Evolutionary conservation across 495 filamentous ascomycete species (phyloP).

Genomic region (Lasiosphaeria ovina): DNA sequence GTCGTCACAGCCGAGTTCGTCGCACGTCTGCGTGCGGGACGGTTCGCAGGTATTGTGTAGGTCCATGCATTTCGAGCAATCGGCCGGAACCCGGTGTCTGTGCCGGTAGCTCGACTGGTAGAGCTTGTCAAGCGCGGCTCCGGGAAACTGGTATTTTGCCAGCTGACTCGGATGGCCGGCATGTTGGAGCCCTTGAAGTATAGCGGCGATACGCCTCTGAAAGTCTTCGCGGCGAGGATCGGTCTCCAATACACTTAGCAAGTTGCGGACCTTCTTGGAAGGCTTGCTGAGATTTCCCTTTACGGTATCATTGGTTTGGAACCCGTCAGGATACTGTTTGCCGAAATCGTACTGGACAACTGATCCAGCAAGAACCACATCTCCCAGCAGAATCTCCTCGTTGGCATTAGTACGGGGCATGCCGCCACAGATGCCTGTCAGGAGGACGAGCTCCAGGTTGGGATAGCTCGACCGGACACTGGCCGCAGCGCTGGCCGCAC

Average conservation of each 20-base stretch:
- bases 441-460: slow-evolving; percentile 21
- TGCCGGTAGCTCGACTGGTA: slow-evolving; percentile 35
- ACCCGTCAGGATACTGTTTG: slow-evolving; percentile 30
- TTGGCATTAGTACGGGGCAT: slow-evolving; percentile 18
- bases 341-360: slow-evolving; percentile 43
- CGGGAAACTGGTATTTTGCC: slow-evolving; percentile 22
- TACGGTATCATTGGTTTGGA: slow-evolving; percentile 29
- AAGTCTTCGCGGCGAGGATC: slow-evolving; percentile 15
- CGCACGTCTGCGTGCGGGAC: slow-evolving; percentile 10
- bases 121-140: slow-evolving; percentile 27
- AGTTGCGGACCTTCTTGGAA: slow-evolving; percentile 28
- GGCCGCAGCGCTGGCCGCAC: slow-evolving; percentile 30
- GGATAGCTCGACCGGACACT: slow-evolving; percentile 34
- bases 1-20: slow-evolving; percentile 19
- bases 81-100: slow-evolving; percentile 18
- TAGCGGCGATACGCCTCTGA: slow-evolving; percentile 10
- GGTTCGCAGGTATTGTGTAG: not conserved
- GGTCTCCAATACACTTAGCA: slow-evolving; percentile 26
- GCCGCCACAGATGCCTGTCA: slow-evolving; percentile 39
- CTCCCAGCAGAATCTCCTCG: slow-evolving; percentile 37
- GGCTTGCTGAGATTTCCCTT: slow-evolving; percentile 34
- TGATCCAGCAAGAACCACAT: slow-evolving; percentile 43
- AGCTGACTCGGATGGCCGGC: not conserved
- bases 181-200: slow-evolving; percentile 17
- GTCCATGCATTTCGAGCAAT: slow-evolving; percentile 3